Base-by-base conservation (phyloP, 805 yeast species). In the Nakazawaea peltata region DNA sequence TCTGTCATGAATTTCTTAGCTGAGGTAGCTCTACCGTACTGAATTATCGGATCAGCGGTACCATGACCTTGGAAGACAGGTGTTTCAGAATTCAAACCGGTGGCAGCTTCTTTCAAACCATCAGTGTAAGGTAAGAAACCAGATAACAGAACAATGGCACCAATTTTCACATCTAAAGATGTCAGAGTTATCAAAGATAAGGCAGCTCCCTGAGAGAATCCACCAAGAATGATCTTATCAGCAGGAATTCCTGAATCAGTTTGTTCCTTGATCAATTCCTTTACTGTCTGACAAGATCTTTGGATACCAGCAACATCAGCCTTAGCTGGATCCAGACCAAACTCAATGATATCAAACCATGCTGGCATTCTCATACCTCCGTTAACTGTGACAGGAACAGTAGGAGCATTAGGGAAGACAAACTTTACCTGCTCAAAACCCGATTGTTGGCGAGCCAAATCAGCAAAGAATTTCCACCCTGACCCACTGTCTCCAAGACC, bases 191-290 rank as follows among this genome's bases (percentile, higher is more conserved):
- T 85, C 40, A 83, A 60, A 1, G 92, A 61, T 9, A 90, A 41
- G 2, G 94, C 87, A 32, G 86, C 94, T 37, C 98, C 98, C 59
- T 92, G 98, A 4, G 94, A 81, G 53, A 92, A 92, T 0, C 98
- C 98, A 24, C 97, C 97, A 39, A 92, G 63, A n/a, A 92, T 63
- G 31, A 92, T 81, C 35, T 81, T 72, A 13, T 74, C 74, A 0
- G 81, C 63, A 4, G 72, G 66, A 24, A 82, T 69, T 8, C 80
- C 74, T 5, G 48, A 46, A 7, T 69, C 71, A 12, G 71, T 60
- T 44, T 79, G 76, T 37, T 74, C 75, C 15, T 67, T 53, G 28
- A 81, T 64, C 43, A 68, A 59, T 1, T 47, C 46, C 33, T 67
- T 61, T 17, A 80, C 60, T 3, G 56, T 46, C 1, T 66, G 64